These are phyloP conservation scores for Dittrichia graveolens DNA, from an alignment of 129 eudicot genomes.

Conservation along the genomic window DNA sequence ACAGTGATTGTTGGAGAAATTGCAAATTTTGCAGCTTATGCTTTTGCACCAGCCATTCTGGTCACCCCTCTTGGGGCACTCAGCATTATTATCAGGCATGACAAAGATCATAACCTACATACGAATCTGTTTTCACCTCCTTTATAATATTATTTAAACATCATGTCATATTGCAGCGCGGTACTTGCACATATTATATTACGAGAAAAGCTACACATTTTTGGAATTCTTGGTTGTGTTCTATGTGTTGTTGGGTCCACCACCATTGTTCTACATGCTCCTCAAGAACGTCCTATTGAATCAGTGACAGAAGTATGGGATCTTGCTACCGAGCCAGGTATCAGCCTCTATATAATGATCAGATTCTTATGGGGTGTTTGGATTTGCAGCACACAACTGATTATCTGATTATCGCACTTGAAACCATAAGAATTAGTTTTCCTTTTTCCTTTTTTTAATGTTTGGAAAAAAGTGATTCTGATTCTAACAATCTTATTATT, in stretches of 20 bases:
- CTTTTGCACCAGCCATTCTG: slow-evolving; percentile 95
- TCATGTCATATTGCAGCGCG: slow-evolving; percentile 62
- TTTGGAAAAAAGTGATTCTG: no score
- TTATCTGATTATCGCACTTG: no score
- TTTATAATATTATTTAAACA: slow-evolving; percentile 35
- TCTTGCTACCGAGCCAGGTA: slow-evolving; percentile 98
- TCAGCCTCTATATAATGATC: not conserved
- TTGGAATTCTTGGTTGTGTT: slow-evolving; percentile 92
- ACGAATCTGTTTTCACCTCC: not conserved
- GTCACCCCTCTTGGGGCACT: slow-evolving; percentile 99
- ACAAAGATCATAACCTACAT: slow-evolving; percentile 17
- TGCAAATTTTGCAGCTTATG: slow-evolving; percentile 97
- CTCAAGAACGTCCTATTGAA: slow-evolving; percentile 85
- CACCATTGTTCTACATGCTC: slow-evolving; percentile 91
- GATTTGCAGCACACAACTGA: not conserved
- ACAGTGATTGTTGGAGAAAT: slow-evolving; percentile 98
- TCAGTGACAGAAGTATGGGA: slow-evolving; percentile 94
- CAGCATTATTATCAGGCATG: slow-evolving; percentile 94
- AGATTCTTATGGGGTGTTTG: not conserved
- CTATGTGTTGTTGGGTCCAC: slow-evolving; percentile 96
- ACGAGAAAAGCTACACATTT: slow-evolving; percentile 79
- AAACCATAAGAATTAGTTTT: no score
- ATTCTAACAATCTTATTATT: no score
- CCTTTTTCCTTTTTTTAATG: no score
- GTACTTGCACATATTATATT: slow-evolving; percentile 92